A percentile compares a stretch with the other conserved stretches of the same genome.
Conservation (phyloP, 1,284 basidiomycete species). For the Ceratobasidium sp. region DNA sequence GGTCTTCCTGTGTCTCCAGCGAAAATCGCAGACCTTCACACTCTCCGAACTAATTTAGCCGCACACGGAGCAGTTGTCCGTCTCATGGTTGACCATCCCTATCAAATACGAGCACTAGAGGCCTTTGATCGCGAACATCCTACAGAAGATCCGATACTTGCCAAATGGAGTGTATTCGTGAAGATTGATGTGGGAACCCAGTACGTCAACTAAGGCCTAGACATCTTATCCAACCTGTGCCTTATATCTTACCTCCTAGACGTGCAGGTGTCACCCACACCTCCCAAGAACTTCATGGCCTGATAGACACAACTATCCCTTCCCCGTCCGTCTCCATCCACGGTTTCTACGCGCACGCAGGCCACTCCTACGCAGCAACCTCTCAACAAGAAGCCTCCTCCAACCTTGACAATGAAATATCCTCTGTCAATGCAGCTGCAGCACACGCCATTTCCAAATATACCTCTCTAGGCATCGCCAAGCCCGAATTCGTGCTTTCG, state of each 20-base stretch:
- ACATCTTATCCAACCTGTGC: slow-evolving; percentile 38
- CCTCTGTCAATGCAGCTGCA: slow-evolving; percentile 75
- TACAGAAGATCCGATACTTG: slow-evolving; percentile 50
- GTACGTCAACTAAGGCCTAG: slow-evolving; percentile 52
- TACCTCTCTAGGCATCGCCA: slow-evolving; percentile 52
- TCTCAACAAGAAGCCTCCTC: slow-evolving; percentile 69
- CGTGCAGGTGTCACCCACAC: slow-evolving; percentile 79
- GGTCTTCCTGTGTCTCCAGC: slow-evolving; percentile 75
- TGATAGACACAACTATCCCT: slow-evolving; percentile 64
- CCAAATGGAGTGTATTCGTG: slow-evolving; percentile 78
- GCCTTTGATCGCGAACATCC: slow-evolving; percentile 60
- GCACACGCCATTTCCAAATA: slow-evolving; percentile 61
- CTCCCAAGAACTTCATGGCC: slow-evolving; percentile 64
- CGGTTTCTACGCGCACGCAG: slow-evolving; percentile 87
- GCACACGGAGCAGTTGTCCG: slow-evolving; percentile 67
- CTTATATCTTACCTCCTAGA: slow-evolving; percentile 55
- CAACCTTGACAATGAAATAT: slow-evolving; percentile 77
- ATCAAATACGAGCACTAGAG: slow-evolving; percentile 74
- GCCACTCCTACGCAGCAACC: slow-evolving; percentile 78
- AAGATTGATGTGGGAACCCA: slow-evolving; percentile 85
- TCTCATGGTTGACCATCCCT: slow-evolving; percentile 78
- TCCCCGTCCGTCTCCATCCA: slow-evolving; percentile 71
- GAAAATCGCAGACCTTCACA: slow-evolving; percentile 76
- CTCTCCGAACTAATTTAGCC: slow-evolving; percentile 66
- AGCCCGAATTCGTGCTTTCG: slow-evolving; percentile 70